Evolutionary conservation across 257 asterid genomes (phyloP).

Genomic region (Solanum piurae): DNA sequence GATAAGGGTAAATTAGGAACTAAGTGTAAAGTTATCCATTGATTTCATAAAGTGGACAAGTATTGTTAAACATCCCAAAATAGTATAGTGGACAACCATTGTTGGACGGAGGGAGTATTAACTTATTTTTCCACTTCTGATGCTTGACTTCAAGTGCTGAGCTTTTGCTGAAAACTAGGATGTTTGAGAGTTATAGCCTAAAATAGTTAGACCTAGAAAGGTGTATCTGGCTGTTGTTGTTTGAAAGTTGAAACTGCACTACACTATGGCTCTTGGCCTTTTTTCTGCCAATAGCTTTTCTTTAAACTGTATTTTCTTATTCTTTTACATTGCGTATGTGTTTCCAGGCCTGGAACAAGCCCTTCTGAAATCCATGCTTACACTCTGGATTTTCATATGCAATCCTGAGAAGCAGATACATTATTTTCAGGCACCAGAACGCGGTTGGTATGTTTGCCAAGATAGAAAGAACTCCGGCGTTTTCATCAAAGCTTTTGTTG

Average conservation of each 20-base stretch:
- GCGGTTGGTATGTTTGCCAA: neutral
- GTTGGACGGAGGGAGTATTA: neutral
- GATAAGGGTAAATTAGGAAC: neutral
- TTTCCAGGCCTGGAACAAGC: slow-evolving; percentile 81
- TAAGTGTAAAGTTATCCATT: neutral
- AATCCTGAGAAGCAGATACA: slow-evolving; percentile 19
- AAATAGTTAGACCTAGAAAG: neutral
- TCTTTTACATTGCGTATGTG: neutral
- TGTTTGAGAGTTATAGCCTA: neutral
- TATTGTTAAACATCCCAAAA: neutral
- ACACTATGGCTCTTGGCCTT: neutral
- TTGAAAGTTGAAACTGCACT: neutral
- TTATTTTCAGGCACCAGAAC: neutral
- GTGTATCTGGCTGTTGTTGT: neutral
- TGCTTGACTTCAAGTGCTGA: neutral
- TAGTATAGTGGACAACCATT: neutral
- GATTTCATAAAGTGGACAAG: neutral
- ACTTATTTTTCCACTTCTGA: neutral
- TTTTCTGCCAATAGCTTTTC: neutral
- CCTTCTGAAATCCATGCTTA: slow-evolving; percentile 77
- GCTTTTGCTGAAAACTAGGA: neutral
- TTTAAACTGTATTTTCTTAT: neutral
- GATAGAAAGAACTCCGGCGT: neutral
- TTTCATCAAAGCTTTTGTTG: neutral
- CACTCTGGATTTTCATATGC: slow-evolving; percentile 61